Percentiles rank a stretch among this genome's conserved stretches.
Conservation (phyloP, 257 asterid species). For the Phtheirospermum japonicum region DNA sequence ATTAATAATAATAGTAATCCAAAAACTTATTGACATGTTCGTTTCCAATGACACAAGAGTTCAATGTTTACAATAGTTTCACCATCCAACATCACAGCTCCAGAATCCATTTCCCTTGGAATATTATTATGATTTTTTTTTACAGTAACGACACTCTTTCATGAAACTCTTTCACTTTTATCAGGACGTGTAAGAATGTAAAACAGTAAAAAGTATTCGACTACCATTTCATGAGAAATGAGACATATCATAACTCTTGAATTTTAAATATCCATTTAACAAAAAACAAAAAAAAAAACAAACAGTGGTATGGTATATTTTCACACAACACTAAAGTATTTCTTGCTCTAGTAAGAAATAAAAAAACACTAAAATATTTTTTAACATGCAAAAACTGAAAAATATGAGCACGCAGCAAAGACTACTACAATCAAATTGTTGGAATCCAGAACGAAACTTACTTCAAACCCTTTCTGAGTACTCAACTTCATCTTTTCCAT, state of each 20-base stretch:
- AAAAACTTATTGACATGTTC: background rate
- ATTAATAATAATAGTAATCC: background rate
- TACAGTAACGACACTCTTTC: too few species aligned
- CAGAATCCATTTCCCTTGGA: background rate
- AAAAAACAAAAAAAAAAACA: too few species aligned
- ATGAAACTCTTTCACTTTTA: too few species aligned
- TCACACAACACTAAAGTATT: conserved; percentile 1
- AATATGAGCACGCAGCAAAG: background rate
- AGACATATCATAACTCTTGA: background rate
- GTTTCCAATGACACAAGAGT: background rate
- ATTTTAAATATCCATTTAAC: background rate
- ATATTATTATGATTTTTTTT: too few species aligned
- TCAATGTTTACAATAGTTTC: background rate
- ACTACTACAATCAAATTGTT: background rate
- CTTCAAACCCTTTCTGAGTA: background rate
- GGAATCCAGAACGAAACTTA: background rate
- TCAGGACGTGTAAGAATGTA: too few species aligned
- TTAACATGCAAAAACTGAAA: background rate
- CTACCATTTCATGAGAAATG: background rate
- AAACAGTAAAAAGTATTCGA: background rate
- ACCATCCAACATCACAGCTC: background rate
- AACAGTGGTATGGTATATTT: background rate
- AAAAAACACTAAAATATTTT: background rate
- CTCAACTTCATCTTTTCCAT: conserved; percentile 3
- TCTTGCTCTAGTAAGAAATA: background rate